Conservation (phyloP, 2,329 filamentous ascomycete genomes). For the Fusarium metavorans region DNA sequence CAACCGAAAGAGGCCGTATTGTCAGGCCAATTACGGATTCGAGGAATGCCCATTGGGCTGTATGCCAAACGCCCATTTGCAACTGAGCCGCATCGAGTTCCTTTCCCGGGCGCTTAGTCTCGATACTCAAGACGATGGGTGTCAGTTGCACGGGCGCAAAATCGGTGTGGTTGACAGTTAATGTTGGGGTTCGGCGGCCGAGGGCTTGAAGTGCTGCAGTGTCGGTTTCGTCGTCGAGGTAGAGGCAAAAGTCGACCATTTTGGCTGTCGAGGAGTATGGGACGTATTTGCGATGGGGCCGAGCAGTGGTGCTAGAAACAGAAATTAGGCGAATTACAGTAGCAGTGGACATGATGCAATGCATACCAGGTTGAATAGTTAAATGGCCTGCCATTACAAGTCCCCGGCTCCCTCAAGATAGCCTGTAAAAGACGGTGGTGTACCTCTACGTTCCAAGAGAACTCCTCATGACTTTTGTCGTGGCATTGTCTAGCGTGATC, state of each 20-base stretch:
- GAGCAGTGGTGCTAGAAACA: not conserved
- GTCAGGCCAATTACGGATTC: not conserved
- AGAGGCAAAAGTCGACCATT: conserved; percentile 32
- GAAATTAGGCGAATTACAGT: rapidly evolving
- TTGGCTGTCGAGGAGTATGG: conserved; percentile 20
- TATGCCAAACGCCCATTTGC: conserved; percentile 33
- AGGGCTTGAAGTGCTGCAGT: conserved; percentile 11
- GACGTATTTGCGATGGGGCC: not conserved
- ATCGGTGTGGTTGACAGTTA: conserved; percentile 30
- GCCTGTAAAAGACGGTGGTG: conserved; percentile 27
- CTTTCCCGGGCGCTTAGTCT: conserved; percentile 29
- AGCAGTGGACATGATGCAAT: rapidly evolving
- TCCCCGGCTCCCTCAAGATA: conserved; percentile 1
- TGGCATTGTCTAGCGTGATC: conserved; percentile 20
- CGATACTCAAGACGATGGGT: conserved; percentile 26
- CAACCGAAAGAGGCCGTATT: not conserved
- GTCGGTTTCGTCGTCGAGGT: not conserved
- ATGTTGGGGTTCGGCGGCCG: conserved; percentile 14
- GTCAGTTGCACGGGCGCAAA: conserved; percentile 17
- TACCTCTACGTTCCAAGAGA: conserved; percentile 32
- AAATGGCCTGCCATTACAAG: not conserved
- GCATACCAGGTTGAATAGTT: conserved; percentile 25
- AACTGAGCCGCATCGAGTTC: conserved; percentile 20
- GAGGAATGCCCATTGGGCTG: conserved; percentile 29
- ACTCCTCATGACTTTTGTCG: conserved; percentile 24